Evolutionary conservation across 2,329 filamentous ascomycete genomes (phyloP), one percentile per base, ranked within the genome.

Genomic region (Aspergillus nomiae): DNA sequence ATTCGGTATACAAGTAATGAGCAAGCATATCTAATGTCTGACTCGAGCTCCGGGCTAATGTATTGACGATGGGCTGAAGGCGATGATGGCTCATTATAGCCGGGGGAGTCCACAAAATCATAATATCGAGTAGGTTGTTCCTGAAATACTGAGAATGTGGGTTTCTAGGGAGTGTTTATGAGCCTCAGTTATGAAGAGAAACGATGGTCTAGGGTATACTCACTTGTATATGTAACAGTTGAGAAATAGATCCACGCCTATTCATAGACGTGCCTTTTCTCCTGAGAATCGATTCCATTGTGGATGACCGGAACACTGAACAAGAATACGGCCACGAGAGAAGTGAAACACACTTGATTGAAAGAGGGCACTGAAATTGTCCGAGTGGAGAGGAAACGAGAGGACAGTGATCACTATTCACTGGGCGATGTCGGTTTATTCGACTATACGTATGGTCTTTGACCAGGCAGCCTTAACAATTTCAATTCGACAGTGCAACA

Each of bases 21-120:
- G 60, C 78, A 80, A 19, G 77, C 67, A 55, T 75, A 69, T 62
- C 74, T 73, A 38, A 80, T 62, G 51, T 79, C 70, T 2, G 65
- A 70, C 59, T 79, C 77, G 5, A 78, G 56, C 26, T 75, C 70
- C 8, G 71, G 69, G 3, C 71, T 65, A 16, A 81, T 69, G 2
- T 70, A 59, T 63, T 74, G 77, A 28, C 78, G 74, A 14, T 73
- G 67, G 24, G 79, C 73, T 26, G 78, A 61, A 4, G 75, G 72
- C 3, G 76, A 75, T 4, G 64, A 60, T 5, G 76, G 73, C 30
- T 71, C 67, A 56, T 71, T 74, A 58, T 72, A 69, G 28, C 70
- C 70, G 1, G 74, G 68, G 8, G 76, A 75, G 53, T 79, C 77
- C 16, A 70, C 70, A 59, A 79, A 76, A 48, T 76, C 72, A 63